A percentile compares a stretch with the other conserved stretches of the same genome.
Conservation (phyloP, 1,139 yeast genomes). For the Candida sojae region DNA sequence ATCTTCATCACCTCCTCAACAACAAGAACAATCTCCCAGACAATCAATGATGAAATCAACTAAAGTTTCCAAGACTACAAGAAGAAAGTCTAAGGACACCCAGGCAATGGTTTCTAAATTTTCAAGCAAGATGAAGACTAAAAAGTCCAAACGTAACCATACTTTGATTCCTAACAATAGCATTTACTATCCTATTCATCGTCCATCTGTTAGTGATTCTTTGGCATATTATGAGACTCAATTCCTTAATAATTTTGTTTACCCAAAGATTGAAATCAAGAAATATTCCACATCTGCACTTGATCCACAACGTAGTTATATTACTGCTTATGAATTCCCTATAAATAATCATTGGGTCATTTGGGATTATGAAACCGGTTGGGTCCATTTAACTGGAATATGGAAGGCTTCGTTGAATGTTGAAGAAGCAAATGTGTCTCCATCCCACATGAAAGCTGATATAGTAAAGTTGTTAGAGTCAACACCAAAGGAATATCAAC, state of each 20-base stretch:
- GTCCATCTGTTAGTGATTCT: neutral
- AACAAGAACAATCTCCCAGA: neutral
- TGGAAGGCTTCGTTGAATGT: constrained; percentile 71
- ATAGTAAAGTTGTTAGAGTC: constrained; percentile 74
- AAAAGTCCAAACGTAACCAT: constrained; percentile 4
- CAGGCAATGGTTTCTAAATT: constrained; percentile 1
- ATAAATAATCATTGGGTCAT: constrained; percentile 70
- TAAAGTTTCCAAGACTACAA: neutral
- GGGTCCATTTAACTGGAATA: constrained; percentile 86
- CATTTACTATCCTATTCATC: constrained; percentile 13
- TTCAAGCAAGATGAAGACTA: neutral
- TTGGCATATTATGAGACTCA: constrained; percentile 4
- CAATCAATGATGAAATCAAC: neutral
- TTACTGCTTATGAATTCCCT: constrained; percentile 73
- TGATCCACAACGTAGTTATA: constrained; percentile 54
- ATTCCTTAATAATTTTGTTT: constrained; percentile 13
- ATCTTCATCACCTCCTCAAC: neutral
- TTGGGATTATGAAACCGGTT: constrained; percentile 89
- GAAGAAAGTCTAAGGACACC: neutral
- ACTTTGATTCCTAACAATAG: constrained; percentile 9
- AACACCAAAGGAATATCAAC: constrained; percentile 66
- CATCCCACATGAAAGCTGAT: constrained; percentile 62
- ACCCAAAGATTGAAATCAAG: constrained; percentile 51
- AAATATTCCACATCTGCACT: constrained; percentile 77
- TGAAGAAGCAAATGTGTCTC: constrained; percentile 4